Base-by-base conservation (phyloP, 768 basidiomycete genomes). In the Exsudoporus frostii region DNA sequence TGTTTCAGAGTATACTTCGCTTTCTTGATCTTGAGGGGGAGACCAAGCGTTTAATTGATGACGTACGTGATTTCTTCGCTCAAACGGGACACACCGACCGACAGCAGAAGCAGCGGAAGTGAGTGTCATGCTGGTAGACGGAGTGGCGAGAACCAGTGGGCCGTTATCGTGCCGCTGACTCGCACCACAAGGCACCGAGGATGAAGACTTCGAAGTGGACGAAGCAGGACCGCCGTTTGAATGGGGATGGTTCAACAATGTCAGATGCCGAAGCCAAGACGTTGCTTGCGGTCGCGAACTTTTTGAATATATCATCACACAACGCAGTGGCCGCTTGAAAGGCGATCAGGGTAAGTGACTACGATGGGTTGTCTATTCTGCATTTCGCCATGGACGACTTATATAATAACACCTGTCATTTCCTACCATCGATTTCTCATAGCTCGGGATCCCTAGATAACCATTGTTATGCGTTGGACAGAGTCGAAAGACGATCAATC, bases 231-330 rank as follows among this genome's bases (percentile, higher is more conserved):
- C 73, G 14, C 73, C 74, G 48, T 76, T 72, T n/a, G 76, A 77
- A 43, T 73, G 70, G 25, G 81, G 74, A 55, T 80, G 79, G 54
- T 82, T 83, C n/a, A n/a, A n/a, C n/a, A 17, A 80, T 77, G 58
- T 94, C 92, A 48, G 85, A 83, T 40, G 84, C 85, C 2, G 92
- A 95, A 17, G 84, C 81, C 65, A 88, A n/a, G n/a, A n/a, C n/a
- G n/a, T n/a, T n/a, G n/a, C n/a, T n/a, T n/a, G n/a, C n/a, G n/a
- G n/a, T n/a, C n/a, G n/a, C n/a, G n/a, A n/a, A n/a, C n/a, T n/a
- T n/a, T n/a, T 67, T 13, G 92, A 95, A 63, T 90, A 86, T 20
- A n/a, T n/a, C n/a, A n/a, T n/a, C n/a, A n/a, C n/a, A n/a, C n/a
- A n/a, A n/a, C n/a, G n/a, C n/a, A n/a, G n/a, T n/a, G n/a, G n/a